A percentile compares a stretch with the other conserved stretches of the same genome.
Evolutionary conservation across 805 yeast species (phyloP).

Genomic region (Suhomyces sp.): DNA sequence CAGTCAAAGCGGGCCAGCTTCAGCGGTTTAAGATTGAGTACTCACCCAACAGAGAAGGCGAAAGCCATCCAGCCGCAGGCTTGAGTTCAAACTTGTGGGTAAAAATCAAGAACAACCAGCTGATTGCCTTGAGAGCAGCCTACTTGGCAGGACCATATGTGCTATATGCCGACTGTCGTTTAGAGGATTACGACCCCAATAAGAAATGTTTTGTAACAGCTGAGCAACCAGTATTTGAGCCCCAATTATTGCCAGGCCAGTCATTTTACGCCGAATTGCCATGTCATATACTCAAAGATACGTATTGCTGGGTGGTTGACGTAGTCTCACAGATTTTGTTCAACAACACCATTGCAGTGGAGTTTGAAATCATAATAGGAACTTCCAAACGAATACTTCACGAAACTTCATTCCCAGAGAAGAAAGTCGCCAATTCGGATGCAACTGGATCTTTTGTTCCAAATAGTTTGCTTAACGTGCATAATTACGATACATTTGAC

Average conservation of each 20-base stretch:
- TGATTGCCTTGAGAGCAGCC: slow-evolving; percentile 73
- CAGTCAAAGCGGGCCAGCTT: slow-evolving; percentile 58
- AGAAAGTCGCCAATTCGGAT: slow-evolving; percentile 19
- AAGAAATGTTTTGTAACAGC: slow-evolving; percentile 60
- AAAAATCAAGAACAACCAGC: slow-evolving; percentile 68
- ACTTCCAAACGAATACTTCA: slow-evolving; percentile 38
- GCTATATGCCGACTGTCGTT: slow-evolving; percentile 76
- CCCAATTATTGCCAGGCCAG: slow-evolving; percentile 70
- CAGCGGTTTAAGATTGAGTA: slow-evolving; percentile 55
- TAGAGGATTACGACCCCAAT: slow-evolving; percentile 58
- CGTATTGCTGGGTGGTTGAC: slow-evolving; percentile 76
- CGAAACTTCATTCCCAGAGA: slow-evolving; percentile 24
- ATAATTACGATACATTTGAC: slow-evolving; percentile 57
- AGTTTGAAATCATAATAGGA: slow-evolving; percentile 60
- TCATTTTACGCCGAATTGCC: slow-evolving; percentile 57
- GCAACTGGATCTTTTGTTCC: slow-evolving; percentile 27
- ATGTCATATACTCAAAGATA: slow-evolving; percentile 56
- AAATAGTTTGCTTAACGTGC: slow-evolving; percentile 40
- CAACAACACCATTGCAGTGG: slow-evolving; percentile 62
- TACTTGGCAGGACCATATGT: slow-evolving; percentile 87
- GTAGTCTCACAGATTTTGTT: slow-evolving; percentile 78
- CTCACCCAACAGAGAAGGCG: slow-evolving; percentile 30
- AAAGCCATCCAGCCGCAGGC: slow-evolving; percentile 3
- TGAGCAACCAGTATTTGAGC: slow-evolving; percentile 73
- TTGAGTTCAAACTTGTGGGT: slow-evolving; percentile 42